Evolutionary conservation across 192 early-diverging fungal species (phyloP).

Genomic region (Backusella psychrophila): DNA sequence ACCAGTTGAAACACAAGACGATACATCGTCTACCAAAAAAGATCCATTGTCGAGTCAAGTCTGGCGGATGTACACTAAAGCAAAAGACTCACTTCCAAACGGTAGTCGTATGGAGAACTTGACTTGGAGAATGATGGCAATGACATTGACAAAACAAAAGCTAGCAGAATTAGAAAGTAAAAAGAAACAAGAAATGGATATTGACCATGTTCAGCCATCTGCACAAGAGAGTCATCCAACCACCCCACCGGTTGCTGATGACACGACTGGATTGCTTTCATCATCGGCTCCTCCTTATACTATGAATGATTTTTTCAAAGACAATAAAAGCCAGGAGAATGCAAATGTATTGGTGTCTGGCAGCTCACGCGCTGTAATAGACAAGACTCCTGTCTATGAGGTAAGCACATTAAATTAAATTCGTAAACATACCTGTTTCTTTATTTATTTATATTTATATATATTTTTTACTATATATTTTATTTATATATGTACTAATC

Average conservation of each 20-base stretch:
- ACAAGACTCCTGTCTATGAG: not conserved
- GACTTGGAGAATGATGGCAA: constrained; percentile 82
- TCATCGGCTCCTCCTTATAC: constrained; percentile 35
- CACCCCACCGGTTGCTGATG: constrained; percentile 26
- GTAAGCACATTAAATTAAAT: not conserved
- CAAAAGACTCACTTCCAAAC: constrained; percentile 73
- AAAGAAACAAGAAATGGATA: constrained; percentile 7
- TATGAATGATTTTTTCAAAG: constrained; percentile 30
- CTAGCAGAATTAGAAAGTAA: not conserved
- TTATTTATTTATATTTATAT: not conserved
- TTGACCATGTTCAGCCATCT: not conserved
- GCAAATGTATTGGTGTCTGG: constrained; percentile 21
- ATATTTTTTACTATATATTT: not conserved
- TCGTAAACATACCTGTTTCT: not conserved
- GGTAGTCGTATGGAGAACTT: constrained; percentile 80
- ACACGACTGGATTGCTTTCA: constrained; percentile 28
- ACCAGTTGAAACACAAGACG: not conserved
- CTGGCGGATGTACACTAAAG: constrained; percentile 80
- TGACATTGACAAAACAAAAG: constrained; percentile 49
- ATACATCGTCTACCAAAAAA: constrained; percentile 12
- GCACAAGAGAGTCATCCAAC: not conserved
- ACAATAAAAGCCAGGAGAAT: not conserved
- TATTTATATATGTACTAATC: not conserved
- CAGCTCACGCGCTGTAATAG: constrained; percentile 17
- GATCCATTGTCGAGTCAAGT: constrained; percentile 55